phyloP scores from a whole-genome alignment of 768 basidiomycete genomes.

The Mycena rebaudengoi region DNA sequence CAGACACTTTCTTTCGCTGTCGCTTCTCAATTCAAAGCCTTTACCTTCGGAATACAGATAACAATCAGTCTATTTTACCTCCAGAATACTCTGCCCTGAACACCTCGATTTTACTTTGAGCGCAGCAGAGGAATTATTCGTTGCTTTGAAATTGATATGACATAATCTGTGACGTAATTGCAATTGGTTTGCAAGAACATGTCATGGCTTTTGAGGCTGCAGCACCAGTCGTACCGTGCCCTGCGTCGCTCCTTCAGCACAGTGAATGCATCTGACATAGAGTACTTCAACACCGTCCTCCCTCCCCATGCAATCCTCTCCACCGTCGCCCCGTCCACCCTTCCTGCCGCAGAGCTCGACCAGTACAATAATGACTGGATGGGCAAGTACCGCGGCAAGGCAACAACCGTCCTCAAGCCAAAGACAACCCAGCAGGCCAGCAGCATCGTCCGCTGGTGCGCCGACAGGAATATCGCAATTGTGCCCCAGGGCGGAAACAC shows the following conservation, averaged over 20 bases:
- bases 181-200: no score
- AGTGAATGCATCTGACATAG: constrained; percentile 66
- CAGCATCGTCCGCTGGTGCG: constrained; percentile 88
- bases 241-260: constrained; percentile 44
- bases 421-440: constrained; percentile 89
- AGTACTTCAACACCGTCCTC: constrained; percentile 73
- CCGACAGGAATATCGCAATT: constrained; percentile 81
- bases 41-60: no score
- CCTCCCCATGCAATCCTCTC: constrained; percentile 72
- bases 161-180: no score
- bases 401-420: constrained; percentile 89
- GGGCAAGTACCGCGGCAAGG: constrained; percentile 89
- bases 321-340: constrained; percentile 61
- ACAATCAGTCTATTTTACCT: no score
- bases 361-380: constrained; percentile 95
- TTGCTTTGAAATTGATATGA: no score
- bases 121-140: no score
- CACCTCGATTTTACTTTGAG: no score
- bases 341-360: constrained; percentile 70
- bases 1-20: no score
- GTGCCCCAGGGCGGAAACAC: constrained; percentile 99
- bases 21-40: neutral
- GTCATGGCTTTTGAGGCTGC: constrained; percentile 1
- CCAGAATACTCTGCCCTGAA: no score
- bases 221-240: no score